Base-by-base conservation (phyloP, 1,284 basidiomycete genomes). In the Sanghuangporus baumii region DNA sequence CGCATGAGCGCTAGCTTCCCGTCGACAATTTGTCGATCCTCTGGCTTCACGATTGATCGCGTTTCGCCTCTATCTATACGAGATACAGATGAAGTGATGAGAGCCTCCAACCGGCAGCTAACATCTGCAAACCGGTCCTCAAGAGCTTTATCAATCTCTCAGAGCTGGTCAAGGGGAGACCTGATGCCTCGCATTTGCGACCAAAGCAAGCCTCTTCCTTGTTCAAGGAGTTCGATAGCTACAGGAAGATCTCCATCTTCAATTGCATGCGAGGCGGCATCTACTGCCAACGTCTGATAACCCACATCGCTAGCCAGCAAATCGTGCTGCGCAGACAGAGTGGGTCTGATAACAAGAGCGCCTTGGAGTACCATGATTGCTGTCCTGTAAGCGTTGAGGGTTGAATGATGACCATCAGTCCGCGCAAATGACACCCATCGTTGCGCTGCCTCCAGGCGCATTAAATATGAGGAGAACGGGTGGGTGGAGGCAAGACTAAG, bases 221-320 rank as follows among this genome's bases (percentile, higher is more conserved):
- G 58, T 48, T 60, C 58, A 18, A 60, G 47, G 6, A 60, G n/a
- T 34, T 51, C 58, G 1, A 60, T 48, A n/a, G 58, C 58, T 9
- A n/a, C 7, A 5, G 6, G n/a, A 7, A 52, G 12, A 23, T 36
- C 18, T 14, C 26, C 40, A 9, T 16, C 3, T 18, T 51, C 47
- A n/a, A 52, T 50, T 8, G 58, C 58, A 37, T 37, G 52, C 26
- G 58, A 52, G 4, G 48, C 58, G 7, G 48, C 43, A 54, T 54
- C 31, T 34, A 6, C 6, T 18, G 23, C 50, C 9, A 52, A n/a
- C 8, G 18, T 9, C n/a, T 8, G 46, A 48, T 16, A 48, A 8
- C 9, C 26, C 9, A 18, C 31, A 5, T 52, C 6, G 26, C 26
- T 11, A 6, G 9, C 12, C 9, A 52, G 50, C 9, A 26, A 52